Percentiles rank a stretch among this genome's conserved stretches.
phyloP scores from a whole-genome alignment of 2,329 filamentous ascomycete genomes.

The Talaromyces atroroseus region DNA sequence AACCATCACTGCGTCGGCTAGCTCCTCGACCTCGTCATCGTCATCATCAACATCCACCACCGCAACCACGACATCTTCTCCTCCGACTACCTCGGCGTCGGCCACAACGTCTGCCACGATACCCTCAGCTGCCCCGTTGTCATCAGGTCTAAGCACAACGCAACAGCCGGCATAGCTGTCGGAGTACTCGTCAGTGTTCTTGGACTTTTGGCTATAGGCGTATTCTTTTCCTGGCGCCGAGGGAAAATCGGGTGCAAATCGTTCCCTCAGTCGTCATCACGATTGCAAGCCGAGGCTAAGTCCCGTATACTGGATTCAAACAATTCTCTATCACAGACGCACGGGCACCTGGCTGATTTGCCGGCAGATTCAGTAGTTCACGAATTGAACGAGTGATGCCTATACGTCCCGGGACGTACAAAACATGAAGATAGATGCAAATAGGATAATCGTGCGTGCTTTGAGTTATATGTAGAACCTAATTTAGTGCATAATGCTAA shows the following conservation, averaged over 20 bases:
- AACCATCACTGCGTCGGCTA: background rate
- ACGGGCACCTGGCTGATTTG: background rate
- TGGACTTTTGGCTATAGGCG: background rate
- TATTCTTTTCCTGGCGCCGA: constrained; percentile 5
- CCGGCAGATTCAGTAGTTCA: background rate
- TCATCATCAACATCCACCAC: background rate
- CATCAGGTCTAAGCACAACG: constrained; percentile 2
- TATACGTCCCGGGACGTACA: no score
- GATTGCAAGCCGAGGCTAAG: background rate
- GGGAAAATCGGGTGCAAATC: background rate
- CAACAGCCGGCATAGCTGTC: constrained; percentile 7
- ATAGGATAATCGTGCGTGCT: no score
- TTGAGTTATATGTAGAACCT: no score
- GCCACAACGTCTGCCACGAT: background rate
- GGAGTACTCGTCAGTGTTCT: background rate
- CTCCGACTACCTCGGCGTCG: background rate
- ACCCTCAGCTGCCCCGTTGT: background rate
- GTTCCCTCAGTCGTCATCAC: background rate
- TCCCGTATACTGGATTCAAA: background rate
- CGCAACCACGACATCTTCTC: background rate
- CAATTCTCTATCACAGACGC: background rate
- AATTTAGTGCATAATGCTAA: no score
- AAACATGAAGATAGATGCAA: no score
- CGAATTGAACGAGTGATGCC: background rate
- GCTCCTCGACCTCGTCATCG: no score